Evolutionary conservation across 257 asterid genomes (phyloP).

Genomic region (Leptodermis oblonga): DNA sequence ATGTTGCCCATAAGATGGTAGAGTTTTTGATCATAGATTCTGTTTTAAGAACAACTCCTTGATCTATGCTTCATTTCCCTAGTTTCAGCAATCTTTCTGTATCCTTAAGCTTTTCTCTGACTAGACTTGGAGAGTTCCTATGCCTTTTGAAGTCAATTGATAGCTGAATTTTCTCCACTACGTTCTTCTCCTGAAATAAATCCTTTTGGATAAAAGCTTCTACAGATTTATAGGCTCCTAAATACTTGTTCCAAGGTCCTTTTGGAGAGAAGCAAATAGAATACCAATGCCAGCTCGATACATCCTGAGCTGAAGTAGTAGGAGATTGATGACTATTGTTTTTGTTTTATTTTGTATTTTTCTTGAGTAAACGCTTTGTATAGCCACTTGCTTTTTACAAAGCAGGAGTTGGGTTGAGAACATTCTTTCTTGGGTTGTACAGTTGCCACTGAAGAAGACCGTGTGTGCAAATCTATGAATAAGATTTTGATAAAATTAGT

Average conservation of each 20-base stretch:
- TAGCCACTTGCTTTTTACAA: background rate
- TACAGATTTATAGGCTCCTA: background rate
- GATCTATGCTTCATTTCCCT: background rate
- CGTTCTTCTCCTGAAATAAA: background rate
- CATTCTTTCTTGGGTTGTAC: background rate
- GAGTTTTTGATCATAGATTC: background rate
- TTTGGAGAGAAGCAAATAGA: background rate
- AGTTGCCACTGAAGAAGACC: background rate
- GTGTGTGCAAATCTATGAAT: background rate
- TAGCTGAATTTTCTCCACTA: background rate
- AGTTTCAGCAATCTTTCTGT: background rate
- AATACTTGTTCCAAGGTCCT: too few species aligned
- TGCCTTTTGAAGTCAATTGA: background rate
- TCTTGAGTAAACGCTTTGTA: background rate
- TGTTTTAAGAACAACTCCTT: background rate
- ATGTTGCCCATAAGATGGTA: background rate
- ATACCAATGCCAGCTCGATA: background rate
- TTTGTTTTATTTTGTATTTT: background rate
- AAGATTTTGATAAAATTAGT: background rate
- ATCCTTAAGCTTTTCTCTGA: background rate
- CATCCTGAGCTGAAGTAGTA: background rate
- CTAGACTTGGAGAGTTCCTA: background rate
- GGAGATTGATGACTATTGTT: background rate
- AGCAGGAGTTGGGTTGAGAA: background rate
- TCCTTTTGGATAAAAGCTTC: background rate